These are phyloP conservation scores for Puccinia hordei DNA, from an alignment of 1,284 basidiomycete species.

Conservation along the genomic window DNA sequence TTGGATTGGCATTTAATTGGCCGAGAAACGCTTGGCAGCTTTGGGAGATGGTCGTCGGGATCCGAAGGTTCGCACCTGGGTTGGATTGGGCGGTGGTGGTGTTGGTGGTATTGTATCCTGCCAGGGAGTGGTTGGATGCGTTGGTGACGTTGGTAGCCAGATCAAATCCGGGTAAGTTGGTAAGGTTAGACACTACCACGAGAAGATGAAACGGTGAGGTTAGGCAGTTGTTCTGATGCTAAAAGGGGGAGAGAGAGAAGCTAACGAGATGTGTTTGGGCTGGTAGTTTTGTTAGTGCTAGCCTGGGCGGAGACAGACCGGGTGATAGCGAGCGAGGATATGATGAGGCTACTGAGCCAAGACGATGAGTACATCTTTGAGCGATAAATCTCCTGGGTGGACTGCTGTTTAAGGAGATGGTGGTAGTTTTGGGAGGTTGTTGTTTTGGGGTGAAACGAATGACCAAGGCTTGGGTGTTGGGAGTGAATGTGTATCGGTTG, in stretches of 20 bases:
- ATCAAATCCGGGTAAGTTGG: not conserved
- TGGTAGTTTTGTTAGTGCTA: not conserved
- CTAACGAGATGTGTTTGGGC: not conserved
- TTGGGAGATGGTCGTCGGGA: conserved; percentile 32
- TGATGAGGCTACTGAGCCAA: conserved; percentile 9
- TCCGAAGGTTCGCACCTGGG: conserved; percentile 27
- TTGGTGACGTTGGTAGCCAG: not conserved
- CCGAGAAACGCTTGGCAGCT: conserved; percentile 37
- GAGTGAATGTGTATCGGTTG: too few relatives aligned
- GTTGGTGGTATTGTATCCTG: conserved; percentile 1
- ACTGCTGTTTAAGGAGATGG: too few relatives aligned
- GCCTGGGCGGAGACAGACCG: not conserved
- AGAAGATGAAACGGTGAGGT: not conserved
- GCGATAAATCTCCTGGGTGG: too few relatives aligned
- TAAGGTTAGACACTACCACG: conserved; percentile 5
- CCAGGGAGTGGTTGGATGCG: not conserved
- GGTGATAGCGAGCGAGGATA: not conserved
- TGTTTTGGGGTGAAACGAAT: too few relatives aligned
- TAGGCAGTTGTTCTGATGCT: not conserved
- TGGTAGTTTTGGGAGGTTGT: too few relatives aligned
- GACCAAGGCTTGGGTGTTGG: too few relatives aligned
- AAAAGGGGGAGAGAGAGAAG: not conserved
- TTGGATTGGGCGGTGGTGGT: conserved; percentile 9
- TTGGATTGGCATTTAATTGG: conserved; percentile 35
- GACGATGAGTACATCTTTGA: not conserved